These are phyloP conservation scores for Sistotremastrum suecicum DNA, from an alignment of 768 basidiomycete genomes.

Conservation along the genomic window DNA sequence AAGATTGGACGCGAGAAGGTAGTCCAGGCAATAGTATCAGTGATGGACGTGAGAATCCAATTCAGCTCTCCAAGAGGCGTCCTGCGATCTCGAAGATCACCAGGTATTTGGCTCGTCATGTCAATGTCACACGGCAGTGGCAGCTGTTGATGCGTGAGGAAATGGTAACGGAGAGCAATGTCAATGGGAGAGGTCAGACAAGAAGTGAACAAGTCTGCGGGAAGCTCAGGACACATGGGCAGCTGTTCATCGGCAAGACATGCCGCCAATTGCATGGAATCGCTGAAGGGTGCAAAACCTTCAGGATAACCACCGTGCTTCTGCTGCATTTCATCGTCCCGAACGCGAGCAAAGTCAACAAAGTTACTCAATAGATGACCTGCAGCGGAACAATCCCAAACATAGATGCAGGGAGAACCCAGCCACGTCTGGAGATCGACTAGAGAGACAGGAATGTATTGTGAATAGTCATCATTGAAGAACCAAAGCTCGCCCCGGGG, in stretches of 20 bases:
- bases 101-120: slow-evolving; percentile 90
- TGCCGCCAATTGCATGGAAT: slow-evolving; percentile 89
- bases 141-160: slow-evolving; percentile 80
- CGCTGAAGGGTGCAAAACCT: slow-evolving; percentile 55
- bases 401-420: slow-evolving; percentile 89
- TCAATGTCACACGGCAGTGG: slow-evolving; percentile 71
- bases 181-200: slow-evolving; percentile 98
- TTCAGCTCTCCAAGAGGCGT: slow-evolving; percentile 97
- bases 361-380: slow-evolving; percentile 89
- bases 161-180: slow-evolving; percentile 81
- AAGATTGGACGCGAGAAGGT: slow-evolving; percentile 90
- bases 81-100: slow-evolving; percentile 90
- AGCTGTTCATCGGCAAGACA: slow-evolving; percentile 85
- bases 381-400: slow-evolving; percentile 99
- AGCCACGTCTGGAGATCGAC: slow-evolving; percentile 90
- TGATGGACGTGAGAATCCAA: slow-evolving; percentile 99
- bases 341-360: slow-evolving; percentile 59
- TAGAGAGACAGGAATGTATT: slow-evolving; percentile 94
- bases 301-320: slow-evolving; percentile 49
- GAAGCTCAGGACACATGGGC: slow-evolving; percentile 91
- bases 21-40: slow-evolving; percentile 99
- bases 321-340: slow-evolving; percentile 51
- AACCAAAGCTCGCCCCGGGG: slow-evolving; percentile 96
- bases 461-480: slow-evolving; percentile 93
- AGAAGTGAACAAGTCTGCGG: slow-evolving; percentile 94